Evolutionary conservation across 2,329 filamentous ascomycete species (phyloP), one percentile per base, ranked within the genome.

Genomic region (Gremmenia infestans): DNA sequence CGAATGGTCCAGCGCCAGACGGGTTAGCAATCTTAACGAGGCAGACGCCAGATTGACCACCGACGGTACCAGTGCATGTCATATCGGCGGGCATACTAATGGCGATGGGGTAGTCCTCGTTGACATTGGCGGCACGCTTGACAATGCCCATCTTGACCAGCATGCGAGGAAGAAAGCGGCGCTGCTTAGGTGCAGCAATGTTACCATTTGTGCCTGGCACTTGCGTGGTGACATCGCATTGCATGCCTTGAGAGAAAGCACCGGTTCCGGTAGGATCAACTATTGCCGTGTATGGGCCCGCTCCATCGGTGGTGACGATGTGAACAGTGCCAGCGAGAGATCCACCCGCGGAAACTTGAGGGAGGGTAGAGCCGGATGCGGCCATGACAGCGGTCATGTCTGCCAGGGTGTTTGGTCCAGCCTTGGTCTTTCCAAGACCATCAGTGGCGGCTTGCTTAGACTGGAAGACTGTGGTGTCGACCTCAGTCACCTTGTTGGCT

Each of bases 231-330:
- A 86, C 82, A 36, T 77, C 70, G 67, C 83, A 79, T 58, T 78
- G 70, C 22, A 71, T 68, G 77, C 81, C 85, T 60, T 73, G 68
- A 48, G 73, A 61, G 62, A 64, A 66, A 12, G 57, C 67, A 23
- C 77, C 83, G 4, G 82, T 83, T 54, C 74, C 84, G 55, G 83
- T 82, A 52, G 76, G 71, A 65, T 85, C 85, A 68, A 87, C 81
- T 76, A 82, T 82, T 73, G 83, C 86, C 6, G 74, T 79, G 54
- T 65, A 63, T 50, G 65, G 66, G 17, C 85, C 85, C 57, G 81
- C 84, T 56, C 85, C 85, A 62, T 88, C 85, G 39, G 75, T 76
- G 71, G 87, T 87, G 68, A 87, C 82, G 69, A 87, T 83, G 72
- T 86, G 84, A 9, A 87, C 73, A 1, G 82, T 86, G 76, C 87